phyloP scores from a whole-genome alignment of 2,329 filamentous ascomycete species.

The Calonectria honghensis region DNA sequence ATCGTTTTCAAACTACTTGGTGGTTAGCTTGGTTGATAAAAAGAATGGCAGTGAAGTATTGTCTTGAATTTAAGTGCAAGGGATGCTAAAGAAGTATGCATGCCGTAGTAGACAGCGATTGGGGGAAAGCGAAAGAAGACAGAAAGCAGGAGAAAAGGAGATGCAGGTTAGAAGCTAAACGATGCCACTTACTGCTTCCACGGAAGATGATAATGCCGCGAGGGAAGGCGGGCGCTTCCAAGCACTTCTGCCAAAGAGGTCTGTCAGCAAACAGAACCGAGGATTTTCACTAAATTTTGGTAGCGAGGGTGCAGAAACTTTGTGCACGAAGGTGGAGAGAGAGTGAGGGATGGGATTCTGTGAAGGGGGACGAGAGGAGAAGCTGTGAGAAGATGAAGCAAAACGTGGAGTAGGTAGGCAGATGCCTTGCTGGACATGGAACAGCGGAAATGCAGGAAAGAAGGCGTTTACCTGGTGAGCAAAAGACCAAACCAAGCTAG shows the following conservation, averaged over 20 bases:
- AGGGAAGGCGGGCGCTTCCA: not conserved
- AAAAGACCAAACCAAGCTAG: slow-evolving; percentile 31
- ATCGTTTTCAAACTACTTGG: slow-evolving; percentile 37
- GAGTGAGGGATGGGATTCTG: not conserved
- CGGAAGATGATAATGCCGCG: not conserved
- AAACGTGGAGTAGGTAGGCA: not conserved
- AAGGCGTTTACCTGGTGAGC: slow-evolving; percentile 35
- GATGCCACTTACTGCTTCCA: not conserved
- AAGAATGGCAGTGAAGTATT: not conserved
- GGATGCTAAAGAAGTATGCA: not conserved
- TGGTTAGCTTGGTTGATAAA: slow-evolving; percentile 35
- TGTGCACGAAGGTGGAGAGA: not conserved
- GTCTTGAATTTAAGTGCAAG: not conserved
- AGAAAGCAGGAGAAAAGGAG: not conserved
- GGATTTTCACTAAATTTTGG: not conserved
- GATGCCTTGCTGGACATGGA: not conserved
- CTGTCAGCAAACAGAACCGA: not conserved
- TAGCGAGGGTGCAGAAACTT: not conserved
- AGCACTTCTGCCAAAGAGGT: not conserved
- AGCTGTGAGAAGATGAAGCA: not conserved
- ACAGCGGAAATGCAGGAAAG: not conserved
- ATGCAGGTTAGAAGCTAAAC: not conserved
- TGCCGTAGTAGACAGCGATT: not conserved
- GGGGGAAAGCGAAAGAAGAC: not conserved
- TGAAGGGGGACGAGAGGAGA: not conserved